A percentile compares a stretch with the other conserved stretches of the same genome.
phyloP scores from a whole-genome alignment of 768 basidiomycete genomes.

The Agrocybe pediades region DNA sequence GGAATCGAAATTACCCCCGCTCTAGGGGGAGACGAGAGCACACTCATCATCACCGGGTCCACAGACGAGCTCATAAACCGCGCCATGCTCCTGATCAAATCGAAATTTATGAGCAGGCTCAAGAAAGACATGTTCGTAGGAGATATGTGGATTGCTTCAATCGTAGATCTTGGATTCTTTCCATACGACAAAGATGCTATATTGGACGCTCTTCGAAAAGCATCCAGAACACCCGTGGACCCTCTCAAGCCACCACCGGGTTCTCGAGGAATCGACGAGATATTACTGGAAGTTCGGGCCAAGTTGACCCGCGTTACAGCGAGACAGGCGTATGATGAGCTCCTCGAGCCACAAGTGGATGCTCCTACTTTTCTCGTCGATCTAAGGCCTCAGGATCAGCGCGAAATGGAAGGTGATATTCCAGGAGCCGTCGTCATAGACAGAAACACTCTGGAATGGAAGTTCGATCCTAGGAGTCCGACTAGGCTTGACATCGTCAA shows the following conservation, averaged over 20 bases:
- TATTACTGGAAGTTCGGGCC: constrained; percentile 60
- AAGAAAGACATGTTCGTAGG: constrained; percentile 32
- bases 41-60: constrained; percentile 61
- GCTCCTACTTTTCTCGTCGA: constrained; percentile 78
- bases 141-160: constrained; percentile 41
- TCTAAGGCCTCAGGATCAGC: constrained; percentile 67
- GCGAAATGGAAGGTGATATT: constrained; percentile 59
- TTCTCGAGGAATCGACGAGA: constrained; percentile 57
- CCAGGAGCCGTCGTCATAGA: constrained; percentile 73
- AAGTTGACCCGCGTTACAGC: constrained; percentile 67
- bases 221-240: constrained; percentile 58
- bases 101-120: constrained; percentile 73
- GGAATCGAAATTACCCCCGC: constrained; percentile 44
- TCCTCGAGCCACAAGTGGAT: constrained; percentile 50
- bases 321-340: constrained; percentile 58
- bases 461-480: constrained; percentile 69
- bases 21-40: constrained; percentile 33
- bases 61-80: constrained; percentile 60
- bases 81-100: constrained; percentile 61
- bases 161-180: constrained; percentile 55
- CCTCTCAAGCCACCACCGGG: constrained; percentile 66
- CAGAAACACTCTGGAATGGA: constrained; percentile 79
- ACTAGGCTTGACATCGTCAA: constrained; percentile 66
- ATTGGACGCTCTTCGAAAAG: constrained; percentile 71
- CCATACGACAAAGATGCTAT: constrained; percentile 67